A percentile compares a stretch with the other conserved stretches of the same genome.
These are phyloP conservation scores for Solanum gracilifrons DNA, from an alignment of 257 asterid genomes.

Conservation along the genomic window DNA sequence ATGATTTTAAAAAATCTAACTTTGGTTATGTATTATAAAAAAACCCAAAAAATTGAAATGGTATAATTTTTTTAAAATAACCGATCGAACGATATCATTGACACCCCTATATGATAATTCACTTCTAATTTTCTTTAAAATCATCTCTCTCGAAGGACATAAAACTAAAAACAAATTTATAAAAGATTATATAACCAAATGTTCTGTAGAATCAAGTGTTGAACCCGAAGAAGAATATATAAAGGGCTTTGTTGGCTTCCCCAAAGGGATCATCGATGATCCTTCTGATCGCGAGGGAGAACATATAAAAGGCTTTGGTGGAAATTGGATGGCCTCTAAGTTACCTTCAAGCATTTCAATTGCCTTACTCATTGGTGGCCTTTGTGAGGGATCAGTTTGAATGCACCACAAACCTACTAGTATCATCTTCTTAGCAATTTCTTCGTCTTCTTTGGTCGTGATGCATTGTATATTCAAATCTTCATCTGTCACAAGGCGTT, in stretches of 20 bases:
- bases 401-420: constrained; percentile 23
- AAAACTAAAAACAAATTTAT: not conserved
- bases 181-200: not conserved
- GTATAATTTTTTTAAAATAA: too few species aligned
- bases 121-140: not conserved
- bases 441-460: not conserved
- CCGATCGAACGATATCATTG: too few species aligned
- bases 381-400: constrained; percentile 5
- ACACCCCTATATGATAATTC: too few species aligned
- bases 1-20: too few species aligned
- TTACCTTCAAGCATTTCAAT: constrained; percentile 22
- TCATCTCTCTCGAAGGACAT: not conserved
- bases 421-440: constrained; percentile 10
- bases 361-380: constrained; percentile 20
- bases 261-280: not conserved
- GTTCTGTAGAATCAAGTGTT: not conserved
- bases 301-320: constrained; percentile 7
- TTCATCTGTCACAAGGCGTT: not conserved
- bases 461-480: not conserved
- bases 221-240: not conserved
- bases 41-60: too few species aligned
- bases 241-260: not conserved
- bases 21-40: too few species aligned
- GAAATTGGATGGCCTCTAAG: not conserved
- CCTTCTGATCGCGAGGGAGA: not conserved